Conservation (phyloP, 306 rosid species). For the Quercus berberidifolia region DNA sequence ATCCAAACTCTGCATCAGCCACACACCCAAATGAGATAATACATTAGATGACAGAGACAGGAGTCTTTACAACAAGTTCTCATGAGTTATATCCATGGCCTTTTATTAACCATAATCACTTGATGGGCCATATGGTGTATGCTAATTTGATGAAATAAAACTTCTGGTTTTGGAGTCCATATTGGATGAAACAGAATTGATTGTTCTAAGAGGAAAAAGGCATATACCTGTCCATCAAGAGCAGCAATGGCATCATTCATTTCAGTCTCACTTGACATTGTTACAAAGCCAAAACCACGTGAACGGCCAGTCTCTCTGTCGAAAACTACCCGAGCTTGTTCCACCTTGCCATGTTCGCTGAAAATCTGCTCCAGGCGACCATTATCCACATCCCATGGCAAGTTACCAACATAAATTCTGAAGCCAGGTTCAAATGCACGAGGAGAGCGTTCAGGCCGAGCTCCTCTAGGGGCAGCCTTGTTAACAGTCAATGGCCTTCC, state of each 20-base stretch:
- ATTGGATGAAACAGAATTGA: background rate
- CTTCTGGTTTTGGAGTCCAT: background rate
- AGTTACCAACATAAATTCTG: slow-evolving; percentile 80
- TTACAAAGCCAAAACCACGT: slow-evolving; percentile 95
- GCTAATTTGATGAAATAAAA: background rate
- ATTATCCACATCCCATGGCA: slow-evolving; percentile 84
- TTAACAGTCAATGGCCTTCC: slow-evolving; percentile 86
- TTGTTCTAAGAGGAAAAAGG: background rate
- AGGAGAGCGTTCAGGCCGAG: slow-evolving; percentile 57
- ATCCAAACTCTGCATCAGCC: slow-evolving; percentile 55
- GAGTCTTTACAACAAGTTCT: background rate
- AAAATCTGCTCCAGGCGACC: slow-evolving; percentile 64
- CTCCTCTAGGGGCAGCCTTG: slow-evolving; percentile 87
- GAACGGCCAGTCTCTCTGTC: slow-evolving; percentile 95
- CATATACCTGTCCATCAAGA: slow-evolving; percentile 91
- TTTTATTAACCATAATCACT: background rate
- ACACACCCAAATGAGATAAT: slow-evolving; percentile 15
- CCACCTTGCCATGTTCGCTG: slow-evolving; percentile 78
- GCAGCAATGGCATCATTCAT: slow-evolving; percentile 88
- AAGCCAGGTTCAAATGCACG: slow-evolving; percentile 36
- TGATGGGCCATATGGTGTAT: background rate
- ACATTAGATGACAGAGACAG: background rate
- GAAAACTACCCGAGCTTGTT: slow-evolving; percentile 62
- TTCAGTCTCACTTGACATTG: slow-evolving; percentile 68
- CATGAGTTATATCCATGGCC: background rate